Evolutionary conservation across 495 filamentous ascomycete species (phyloP).

Genomic region (Penicillium chermesinum): DNA sequence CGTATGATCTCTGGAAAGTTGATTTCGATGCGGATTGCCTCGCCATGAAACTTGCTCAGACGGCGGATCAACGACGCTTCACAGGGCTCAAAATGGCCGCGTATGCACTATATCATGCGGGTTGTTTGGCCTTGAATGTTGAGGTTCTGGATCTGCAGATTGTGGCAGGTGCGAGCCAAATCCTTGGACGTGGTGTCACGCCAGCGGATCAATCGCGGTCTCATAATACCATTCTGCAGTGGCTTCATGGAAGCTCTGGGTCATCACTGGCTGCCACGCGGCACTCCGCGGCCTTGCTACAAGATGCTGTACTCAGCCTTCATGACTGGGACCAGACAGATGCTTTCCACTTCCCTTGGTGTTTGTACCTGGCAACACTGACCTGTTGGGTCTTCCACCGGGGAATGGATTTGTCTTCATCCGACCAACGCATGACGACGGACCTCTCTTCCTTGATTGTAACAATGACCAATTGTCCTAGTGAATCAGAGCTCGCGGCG

Average conservation of each 20-base stretch:
- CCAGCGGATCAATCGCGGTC: conserved; percentile 42
- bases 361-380: conserved; percentile 50
- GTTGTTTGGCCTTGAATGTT: conserved; percentile 44
- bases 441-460: conserved; percentile 34
- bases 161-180: conserved; percentile 47
- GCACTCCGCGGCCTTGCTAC: conserved; percentile 45
- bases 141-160: conserved; percentile 55
- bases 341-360: conserved; percentile 54
- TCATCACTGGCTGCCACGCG: conserved; percentile 33
- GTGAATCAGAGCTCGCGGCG: conserved; percentile 19
- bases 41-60: conserved; percentile 27
- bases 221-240: conserved; percentile 36
- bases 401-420: conserved; percentile 8
- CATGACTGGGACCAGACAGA: conserved; percentile 47
- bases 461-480: conserved; percentile 32
- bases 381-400: conserved; percentile 49
- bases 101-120: conserved; percentile 46
- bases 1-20: conserved; percentile 49
- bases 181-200: conserved; percentile 45
- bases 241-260: conserved; percentile 25
- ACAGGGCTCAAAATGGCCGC: conserved; percentile 36
- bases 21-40: conserved; percentile 48
- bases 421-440: conserved; percentile 9
- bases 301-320: conserved; percentile 41
- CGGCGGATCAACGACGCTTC: conserved; percentile 31